Evolutionary conservation across 2,329 filamentous ascomycete species (phyloP), one percentile per base, ranked within the genome.

Genomic region (Penicillium palitans): DNA sequence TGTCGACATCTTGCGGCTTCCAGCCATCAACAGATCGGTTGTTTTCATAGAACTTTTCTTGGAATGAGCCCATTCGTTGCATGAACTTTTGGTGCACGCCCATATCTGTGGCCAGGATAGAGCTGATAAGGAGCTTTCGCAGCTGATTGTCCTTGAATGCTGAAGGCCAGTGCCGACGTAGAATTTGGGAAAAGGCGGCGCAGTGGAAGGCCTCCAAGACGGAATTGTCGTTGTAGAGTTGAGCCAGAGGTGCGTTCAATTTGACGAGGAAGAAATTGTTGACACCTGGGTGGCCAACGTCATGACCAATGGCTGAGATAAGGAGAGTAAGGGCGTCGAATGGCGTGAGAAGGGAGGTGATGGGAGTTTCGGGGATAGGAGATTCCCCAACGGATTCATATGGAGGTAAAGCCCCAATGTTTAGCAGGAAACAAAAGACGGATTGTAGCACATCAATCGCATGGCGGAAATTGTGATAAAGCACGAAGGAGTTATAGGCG

Each of bases 81-180:
- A 98, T 98, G 75, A 97, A 99, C 68, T 96, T 92, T 68, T 96
- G 96, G 76, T 99, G 95, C 7, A 96, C 78, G 8, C 92, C 92
- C 95, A 99, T 99, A 70, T 99, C 95, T 0, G 95, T 99, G 3
- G 95, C 91, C 25, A 99, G 80, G 59, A 99, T 98, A n/a, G 91
- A 95, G 73, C 91, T 96, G 68, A 97, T 98, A 88, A 98, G 95
- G 7, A 96, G 80, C 66, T 88, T 90, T 55, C 93, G 87, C 83
- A 98, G 90, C 58, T 87, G 87, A 47, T 83, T 82, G 67, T 95
- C 88, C 62, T 88, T 83, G 66, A 96, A 96, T 2, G 89, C 89
- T 4, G 84, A 81, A 0, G 93, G 91, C 95, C 95, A 99, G 73
- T 98, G 88, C 49, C 92, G 86, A 50, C 93, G 89, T 42, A 99